Evolutionary conservation across 2,329 filamentous ascomycete genomes (phyloP).

Genomic region (Fusarium camptoceras): DNA sequence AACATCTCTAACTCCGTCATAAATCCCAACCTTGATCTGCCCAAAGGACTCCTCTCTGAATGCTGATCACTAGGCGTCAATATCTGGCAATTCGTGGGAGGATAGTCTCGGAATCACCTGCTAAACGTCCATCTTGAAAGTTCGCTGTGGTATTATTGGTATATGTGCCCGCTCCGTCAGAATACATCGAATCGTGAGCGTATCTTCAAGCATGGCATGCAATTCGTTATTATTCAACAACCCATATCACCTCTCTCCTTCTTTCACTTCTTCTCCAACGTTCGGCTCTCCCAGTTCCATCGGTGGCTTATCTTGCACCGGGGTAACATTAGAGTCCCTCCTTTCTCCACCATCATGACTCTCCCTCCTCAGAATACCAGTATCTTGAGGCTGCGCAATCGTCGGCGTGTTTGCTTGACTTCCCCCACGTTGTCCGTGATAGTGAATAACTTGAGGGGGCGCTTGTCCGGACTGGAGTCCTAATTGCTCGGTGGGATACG

Average conservation of each 20-base stretch:
- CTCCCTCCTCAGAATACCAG: conserved; percentile 58
- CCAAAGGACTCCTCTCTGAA: neutral
- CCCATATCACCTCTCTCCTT: conserved; percentile 46
- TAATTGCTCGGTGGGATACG: conserved; percentile 73
- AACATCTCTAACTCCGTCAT: neutral
- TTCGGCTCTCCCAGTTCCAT: conserved; percentile 34
- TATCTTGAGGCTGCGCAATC: conserved; percentile 63
- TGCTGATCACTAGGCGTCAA: neutral
- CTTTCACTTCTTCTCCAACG: conserved; percentile 32
- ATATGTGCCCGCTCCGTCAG: conserved; percentile 40
- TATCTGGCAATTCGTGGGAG: neutral
- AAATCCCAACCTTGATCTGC: neutral
- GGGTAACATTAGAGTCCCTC: conserved; percentile 52
- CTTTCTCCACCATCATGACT: conserved; percentile 61
- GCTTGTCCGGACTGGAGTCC: conserved; percentile 71
- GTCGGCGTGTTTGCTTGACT: conserved; percentile 75
- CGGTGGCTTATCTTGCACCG: conserved; percentile 52
- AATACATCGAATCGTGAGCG: conserved; percentile 45
- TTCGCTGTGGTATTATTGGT: conserved; percentile 44
- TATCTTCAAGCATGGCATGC: conserved; percentile 45
- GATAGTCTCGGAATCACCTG: conserved; percentile 10
- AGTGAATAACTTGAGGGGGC: conserved; percentile 74
- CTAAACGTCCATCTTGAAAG: conserved; percentile 11
- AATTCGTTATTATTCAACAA: conserved; percentile 37
- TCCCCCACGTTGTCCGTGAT: conserved; percentile 74